Evolutionary conservation across 495 filamentous ascomycete genomes (phyloP).

Genomic region (Lophium mytilinum): DNA sequence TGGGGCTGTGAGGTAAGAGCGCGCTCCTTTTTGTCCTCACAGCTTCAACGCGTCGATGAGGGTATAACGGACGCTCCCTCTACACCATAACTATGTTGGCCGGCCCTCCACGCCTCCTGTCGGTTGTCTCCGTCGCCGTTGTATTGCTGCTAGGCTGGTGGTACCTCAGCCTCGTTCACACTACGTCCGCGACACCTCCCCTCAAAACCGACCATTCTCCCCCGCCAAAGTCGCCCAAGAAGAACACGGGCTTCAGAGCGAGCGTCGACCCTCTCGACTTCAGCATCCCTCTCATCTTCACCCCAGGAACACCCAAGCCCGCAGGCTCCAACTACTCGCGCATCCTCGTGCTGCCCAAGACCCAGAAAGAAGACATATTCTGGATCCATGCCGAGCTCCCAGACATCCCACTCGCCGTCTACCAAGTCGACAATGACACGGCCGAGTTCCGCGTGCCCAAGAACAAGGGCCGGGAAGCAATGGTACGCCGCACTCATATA

Average conservation of each 20-base stretch:
- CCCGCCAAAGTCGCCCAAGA: not conserved
- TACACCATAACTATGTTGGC: conserved; percentile 16
- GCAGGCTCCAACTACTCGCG: conserved; percentile 18
- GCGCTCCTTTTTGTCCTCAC: no score
- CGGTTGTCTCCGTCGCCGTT: conserved; percentile 8
- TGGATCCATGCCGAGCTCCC: conserved; percentile 24
- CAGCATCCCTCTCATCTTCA: conserved; percentile 16
- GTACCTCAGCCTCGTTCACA: conserved; percentile 9
- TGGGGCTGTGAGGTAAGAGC: no score
- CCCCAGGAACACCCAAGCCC: conserved; percentile 10
- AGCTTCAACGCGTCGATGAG: not conserved
- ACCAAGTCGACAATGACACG: conserved; percentile 24
- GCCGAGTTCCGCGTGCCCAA: conserved; percentile 17
- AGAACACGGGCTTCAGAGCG: not conserved
- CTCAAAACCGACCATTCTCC: conserved; percentile 2
- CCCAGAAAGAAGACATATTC: conserved; percentile 16
- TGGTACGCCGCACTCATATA: conserved; percentile 17
- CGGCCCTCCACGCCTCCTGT: conserved; percentile 18
- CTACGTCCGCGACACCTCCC: not conserved
- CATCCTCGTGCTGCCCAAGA: conserved; percentile 18
- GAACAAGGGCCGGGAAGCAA: conserved; percentile 27
- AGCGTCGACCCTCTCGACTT: conserved; percentile 19
- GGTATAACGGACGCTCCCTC: not conserved
- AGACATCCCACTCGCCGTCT: conserved; percentile 14
- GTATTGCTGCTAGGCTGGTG: conserved; percentile 13